These are phyloP conservation scores for Ceratocystis harringtonii DNA, from an alignment of 2,329 filamentous ascomycete genomes.

Conservation along the genomic window DNA sequence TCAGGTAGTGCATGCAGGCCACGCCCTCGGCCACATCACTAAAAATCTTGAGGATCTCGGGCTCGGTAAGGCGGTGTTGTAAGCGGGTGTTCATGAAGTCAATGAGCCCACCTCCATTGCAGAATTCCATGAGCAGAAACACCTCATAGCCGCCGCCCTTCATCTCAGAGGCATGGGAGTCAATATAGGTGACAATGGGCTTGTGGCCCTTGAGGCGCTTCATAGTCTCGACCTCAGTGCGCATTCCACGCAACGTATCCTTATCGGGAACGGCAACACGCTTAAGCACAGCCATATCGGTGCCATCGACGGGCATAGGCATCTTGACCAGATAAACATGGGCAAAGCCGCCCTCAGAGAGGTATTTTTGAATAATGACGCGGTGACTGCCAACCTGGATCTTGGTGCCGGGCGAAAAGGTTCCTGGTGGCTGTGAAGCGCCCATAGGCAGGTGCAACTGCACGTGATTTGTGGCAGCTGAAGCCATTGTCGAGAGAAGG, in stretches of 20 bases:
- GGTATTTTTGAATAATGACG: conserved; percentile 89
- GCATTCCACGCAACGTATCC: conserved; percentile 85
- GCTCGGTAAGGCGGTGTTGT: conserved; percentile 91
- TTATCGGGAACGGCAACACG: conserved; percentile 94
- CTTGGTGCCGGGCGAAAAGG: conserved; percentile 86
- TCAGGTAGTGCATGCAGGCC: conserved; percentile 97
- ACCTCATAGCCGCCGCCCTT: conserved; percentile 92
- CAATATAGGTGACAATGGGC: conserved; percentile 94
- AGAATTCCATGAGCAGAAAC: conserved; percentile 96
- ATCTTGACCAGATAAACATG: conserved; percentile 95
- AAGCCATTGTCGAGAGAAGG: conserved; percentile 12
- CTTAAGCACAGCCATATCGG: conserved; percentile 76
- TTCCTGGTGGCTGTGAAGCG: conserved; percentile 52
- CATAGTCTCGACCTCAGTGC: conserved; percentile 98
- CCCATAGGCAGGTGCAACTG: conserved; percentile 24
- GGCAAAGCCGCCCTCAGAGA: conserved; percentile 94
- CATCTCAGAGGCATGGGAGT: conserved; percentile 91
- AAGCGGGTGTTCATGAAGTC: conserved; percentile 99
- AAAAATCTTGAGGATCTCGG: conserved; percentile 95
- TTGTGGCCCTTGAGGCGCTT: conserved; percentile 96
- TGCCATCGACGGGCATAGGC: conserved; percentile 58
- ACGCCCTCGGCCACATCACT: conserved; percentile 90
- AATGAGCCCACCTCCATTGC: conserved; percentile 84
- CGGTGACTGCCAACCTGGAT: conserved; percentile 89
- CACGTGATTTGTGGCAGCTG: conserved; percentile 13